Conservation (phyloP, 2,329 filamentous ascomycete species). For the Tricladium varicosporioides region DNA sequence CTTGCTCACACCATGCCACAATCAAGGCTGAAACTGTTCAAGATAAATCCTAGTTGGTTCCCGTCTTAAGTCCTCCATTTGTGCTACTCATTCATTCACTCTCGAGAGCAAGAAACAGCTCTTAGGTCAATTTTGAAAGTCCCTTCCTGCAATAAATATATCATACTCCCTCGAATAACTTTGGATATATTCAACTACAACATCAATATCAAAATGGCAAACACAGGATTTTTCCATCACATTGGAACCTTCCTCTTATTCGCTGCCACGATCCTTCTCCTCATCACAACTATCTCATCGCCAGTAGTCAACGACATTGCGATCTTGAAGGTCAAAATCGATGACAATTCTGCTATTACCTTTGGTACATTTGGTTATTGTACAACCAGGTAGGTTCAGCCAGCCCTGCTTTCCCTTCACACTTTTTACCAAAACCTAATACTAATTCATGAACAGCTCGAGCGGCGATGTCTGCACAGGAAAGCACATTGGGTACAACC, state of each 20-base stretch:
- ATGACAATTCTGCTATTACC: conserved; percentile 41
- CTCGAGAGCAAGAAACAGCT: no score
- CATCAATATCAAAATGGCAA: conserved; percentile 23
- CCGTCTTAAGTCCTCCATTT: no score
- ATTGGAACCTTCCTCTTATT: conserved; percentile 58
- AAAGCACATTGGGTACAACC: conserved; percentile 54
- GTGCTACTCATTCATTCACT: no score
- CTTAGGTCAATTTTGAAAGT: no score
- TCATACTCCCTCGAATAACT: no score
- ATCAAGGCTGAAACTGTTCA: no score
- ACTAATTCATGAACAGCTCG: conserved; percentile 1
- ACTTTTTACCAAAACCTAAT: not conserved
- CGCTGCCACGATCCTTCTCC: conserved; percentile 51
- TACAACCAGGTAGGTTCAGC: conserved; percentile 32
- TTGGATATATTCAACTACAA: no score
- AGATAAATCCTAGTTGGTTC: no score
- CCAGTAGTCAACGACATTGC: conserved; percentile 56
- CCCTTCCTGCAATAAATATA: no score
- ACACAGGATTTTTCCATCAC: conserved; percentile 45
- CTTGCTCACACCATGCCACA: no score
- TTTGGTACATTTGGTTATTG: conserved; percentile 65
- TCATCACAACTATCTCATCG: conserved; percentile 57
- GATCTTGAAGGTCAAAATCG: conserved; percentile 50
- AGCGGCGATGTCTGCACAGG: conserved; percentile 47
- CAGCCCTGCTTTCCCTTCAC: conserved; percentile 4